These are phyloP conservation scores for Boeremia exigua DNA, from an alignment of 2,329 filamentous ascomycete species.

Conservation along the genomic window DNA sequence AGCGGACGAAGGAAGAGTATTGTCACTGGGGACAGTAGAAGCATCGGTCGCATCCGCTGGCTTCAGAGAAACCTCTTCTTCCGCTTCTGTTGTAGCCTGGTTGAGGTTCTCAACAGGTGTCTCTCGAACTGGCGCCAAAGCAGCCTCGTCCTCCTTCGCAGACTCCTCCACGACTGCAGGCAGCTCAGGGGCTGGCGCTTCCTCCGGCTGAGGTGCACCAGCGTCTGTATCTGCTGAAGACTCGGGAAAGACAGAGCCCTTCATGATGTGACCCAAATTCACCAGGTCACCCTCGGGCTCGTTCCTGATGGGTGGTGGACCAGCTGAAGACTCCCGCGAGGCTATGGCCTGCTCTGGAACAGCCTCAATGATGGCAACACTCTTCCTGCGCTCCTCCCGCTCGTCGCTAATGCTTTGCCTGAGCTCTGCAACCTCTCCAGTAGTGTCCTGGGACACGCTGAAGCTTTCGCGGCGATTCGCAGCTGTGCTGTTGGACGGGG, in stretches of 20 bases:
- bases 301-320: conserved; percentile 40
- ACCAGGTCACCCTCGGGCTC: conserved; percentile 34
- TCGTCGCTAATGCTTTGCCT: conserved; percentile 51
- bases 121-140: conserved; percentile 12
- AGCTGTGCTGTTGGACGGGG: conserved; percentile 37
- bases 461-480: conserved; percentile 51
- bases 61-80: conserved; percentile 51
- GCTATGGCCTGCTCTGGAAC: conserved; percentile 54
- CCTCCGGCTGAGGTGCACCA: conserved; percentile 7
- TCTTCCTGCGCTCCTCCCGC: conserved; percentile 47
- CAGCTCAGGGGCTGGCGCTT: conserved; percentile 10
- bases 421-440: conserved; percentile 44
- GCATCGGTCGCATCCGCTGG: conserved; percentile 47
- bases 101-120: conserved; percentile 50
- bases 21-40: conserved; percentile 48
- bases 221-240: conserved; percentile 18
- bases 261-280: conserved; percentile 44
- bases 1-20: conserved; percentile 43
- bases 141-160: conserved; percentile 1
- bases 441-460: conserved; percentile 46
- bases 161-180: conserved; percentile 11
- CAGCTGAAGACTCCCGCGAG: conserved; percentile 46
- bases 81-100: conserved; percentile 51
- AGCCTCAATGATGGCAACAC: conserved; percentile 44
- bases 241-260: conserved; percentile 46